Base-by-base conservation (phyloP, 306 rosid genomes). In the Cicer arietinum region DNA sequence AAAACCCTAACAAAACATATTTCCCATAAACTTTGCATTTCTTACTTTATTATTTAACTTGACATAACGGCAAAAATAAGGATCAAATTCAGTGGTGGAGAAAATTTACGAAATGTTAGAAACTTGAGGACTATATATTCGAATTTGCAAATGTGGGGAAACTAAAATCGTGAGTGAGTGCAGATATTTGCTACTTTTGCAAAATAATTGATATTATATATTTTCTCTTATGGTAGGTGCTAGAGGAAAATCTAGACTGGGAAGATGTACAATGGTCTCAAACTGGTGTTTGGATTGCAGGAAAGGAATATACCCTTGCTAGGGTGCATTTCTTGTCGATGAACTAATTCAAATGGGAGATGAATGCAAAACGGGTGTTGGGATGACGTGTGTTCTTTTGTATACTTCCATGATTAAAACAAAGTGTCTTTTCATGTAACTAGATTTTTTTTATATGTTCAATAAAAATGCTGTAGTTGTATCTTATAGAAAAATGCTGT, bases 231-330 rank as follows among this genome's bases (percentile, higher is more conserved):
- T 53, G 12, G 5, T 80, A 94, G 98, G 96, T 94, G 42, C 69
- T 94, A 79, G 96, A 88, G 87, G 97, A 94, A 77, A 91, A 91
- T 67, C 77, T 94, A 64, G 98, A 94, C 50, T 94, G 98, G 98
- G 98, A 94, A 82, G 97, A 94, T 74, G 87, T 94, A n/a, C 97
- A 86, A 75, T 94, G 98, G 98, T 94, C 98, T 2, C 97, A 94
- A 73, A 89, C 96, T 30, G 98, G 98, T 39, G 97, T 94, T 46
- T 94, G 98, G 98, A 84, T 94, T 81, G 93, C 90, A 12, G 94
- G 92, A 39, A 91, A 88, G 81, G 98, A 94, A 71, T 94, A 94
- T 82, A 76, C 85, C 16, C 94, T 94, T 47, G 96, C 97, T n/a
- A 91, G 98, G 50, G 97, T 91, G 74, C 98, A 94, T 90, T 94